Evolutionary conservation across 208 protist genomes (phyloP), one percentile per base, ranked within the genome.

Genomic region (Herpetomonas samuelpessoai): DNA sequence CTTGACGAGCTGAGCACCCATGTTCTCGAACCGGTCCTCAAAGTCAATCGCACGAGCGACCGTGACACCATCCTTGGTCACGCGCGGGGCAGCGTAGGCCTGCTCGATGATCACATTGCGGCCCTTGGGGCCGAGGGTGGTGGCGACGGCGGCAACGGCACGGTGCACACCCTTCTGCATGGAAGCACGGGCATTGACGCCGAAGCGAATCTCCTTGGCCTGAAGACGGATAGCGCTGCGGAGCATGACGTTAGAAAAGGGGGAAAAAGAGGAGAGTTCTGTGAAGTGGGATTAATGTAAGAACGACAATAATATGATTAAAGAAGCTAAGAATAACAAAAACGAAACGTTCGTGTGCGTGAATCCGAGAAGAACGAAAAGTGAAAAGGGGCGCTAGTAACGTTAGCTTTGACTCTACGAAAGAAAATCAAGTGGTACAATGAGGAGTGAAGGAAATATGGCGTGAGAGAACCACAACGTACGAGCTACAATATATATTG

Each of bases 61-160:
- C 22, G 98, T 99, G 41, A 99, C 98, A 81, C 99, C 99, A 66
- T 99, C 98, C 91, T 99, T 99, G 31, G 99, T 99, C 81, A 99
- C 99, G 70, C 99, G 98, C 45, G 98, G 98, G 21, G 86, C 62
- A 53, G 97, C 98, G 73, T 97, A 99, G 47, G 84, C 59, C 75
- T 99, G 97, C 66, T 99, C 98, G 41, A 99, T 97, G 35, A 99
- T 96, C 24, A 99, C 98, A 72, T 99, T 99, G 62, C 98, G 85
- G 39, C 98, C 98, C 86, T 98, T 99, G 71, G 98, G 98, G 19
- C 98, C 98, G 18, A 99, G 90, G 28, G 98, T 99, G 35, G 97
- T 95, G 41, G 96, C 82, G 7, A 99, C 97, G 21, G 97, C 97
- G 9, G 97, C 93, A 10, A 98, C 96, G 18, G 99, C 85, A 52